These are phyloP conservation scores for Citrus sp. DNA, from an alignment of 345 rosid species.

Conservation along the genomic window DNA sequence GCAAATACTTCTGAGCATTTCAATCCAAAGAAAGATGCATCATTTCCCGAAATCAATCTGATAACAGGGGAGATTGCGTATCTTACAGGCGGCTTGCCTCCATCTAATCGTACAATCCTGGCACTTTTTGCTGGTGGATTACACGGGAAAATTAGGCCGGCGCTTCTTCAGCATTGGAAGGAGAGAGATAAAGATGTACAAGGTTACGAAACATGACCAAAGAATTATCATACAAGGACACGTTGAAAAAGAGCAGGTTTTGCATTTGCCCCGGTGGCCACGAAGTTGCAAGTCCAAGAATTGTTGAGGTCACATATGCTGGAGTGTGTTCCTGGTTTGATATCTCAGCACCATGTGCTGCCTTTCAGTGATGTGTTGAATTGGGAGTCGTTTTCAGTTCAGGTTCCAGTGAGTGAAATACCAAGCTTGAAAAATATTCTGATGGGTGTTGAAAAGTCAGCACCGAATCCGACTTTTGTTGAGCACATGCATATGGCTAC, in stretches of 20 bases:
- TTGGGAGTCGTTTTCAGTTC: slow-evolving; percentile 58
- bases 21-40: slow-evolving; percentile 42
- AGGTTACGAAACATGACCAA: slow-evolving; percentile 46
- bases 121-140: slow-evolving; percentile 48
- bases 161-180: slow-evolving; percentile 43
- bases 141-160: slow-evolving; percentile 40
- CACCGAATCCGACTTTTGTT: no score
- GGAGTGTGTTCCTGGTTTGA: slow-evolving; percentile 66
- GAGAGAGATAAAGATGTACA: slow-evolving; percentile 37
- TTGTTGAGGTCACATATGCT: slow-evolving; percentile 63
- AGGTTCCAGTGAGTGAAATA: slow-evolving; percentile 38
- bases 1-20: slow-evolving; percentile 54
- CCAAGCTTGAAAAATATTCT: slow-evolving; percentile 41
- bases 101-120: slow-evolving; percentile 28
- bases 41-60: slow-evolving; percentile 53
- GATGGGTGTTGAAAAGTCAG: neutral
- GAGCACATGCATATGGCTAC: no score
- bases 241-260: slow-evolving; percentile 43
- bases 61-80: slow-evolving; percentile 29
- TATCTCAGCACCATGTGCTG: slow-evolving; percentile 47
- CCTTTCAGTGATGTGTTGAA: slow-evolving; percentile 61
- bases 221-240: slow-evolving; percentile 30
- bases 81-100: slow-evolving; percentile 16
- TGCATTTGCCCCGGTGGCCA: slow-evolving; percentile 69
- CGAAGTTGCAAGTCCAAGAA: slow-evolving; percentile 51